Percentiles rank a stretch among this genome's conserved stretches.
These are phyloP conservation scores for Actinomucor elegans DNA, from an alignment of 371 early-diverging fungal species.

Conservation along the genomic window DNA sequence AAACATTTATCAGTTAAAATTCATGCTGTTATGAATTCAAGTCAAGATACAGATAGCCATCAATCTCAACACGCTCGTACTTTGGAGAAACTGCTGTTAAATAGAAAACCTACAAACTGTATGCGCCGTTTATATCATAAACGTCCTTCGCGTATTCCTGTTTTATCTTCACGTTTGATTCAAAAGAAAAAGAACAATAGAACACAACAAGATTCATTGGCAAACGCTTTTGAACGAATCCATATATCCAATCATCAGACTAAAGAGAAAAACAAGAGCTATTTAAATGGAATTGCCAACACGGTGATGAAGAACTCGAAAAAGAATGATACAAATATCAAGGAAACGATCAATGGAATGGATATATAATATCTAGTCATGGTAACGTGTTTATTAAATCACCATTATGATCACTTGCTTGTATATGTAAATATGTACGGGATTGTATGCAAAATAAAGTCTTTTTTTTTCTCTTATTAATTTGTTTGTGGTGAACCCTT, in stretches of 20 bases:
- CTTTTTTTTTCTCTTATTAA: neutral
- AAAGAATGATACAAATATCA: neutral
- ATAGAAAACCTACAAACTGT: too few relatives aligned
- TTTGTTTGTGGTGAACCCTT: neutral
- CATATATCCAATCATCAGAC: neutral
- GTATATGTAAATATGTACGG: neutral
- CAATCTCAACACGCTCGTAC: neutral
- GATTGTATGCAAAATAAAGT: neutral
- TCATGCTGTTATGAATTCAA: neutral
- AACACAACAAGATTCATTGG: too few relatives aligned
- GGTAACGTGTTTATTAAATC: too few relatives aligned
- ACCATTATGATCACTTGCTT: too few relatives aligned
- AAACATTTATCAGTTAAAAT: constrained; percentile 1
- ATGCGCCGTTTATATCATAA: neutral
- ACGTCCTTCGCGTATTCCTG: constrained; percentile 7
- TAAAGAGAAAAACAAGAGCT: neutral
- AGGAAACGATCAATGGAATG: constrained; percentile 1
- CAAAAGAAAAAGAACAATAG: neutral
- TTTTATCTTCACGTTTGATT: constrained; percentile 5
- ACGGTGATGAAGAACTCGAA: neutral
- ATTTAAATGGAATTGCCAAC: neutral
- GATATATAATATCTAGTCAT: too few relatives aligned
- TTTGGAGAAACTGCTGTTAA: neutral
- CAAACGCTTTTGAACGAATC: too few relatives aligned
- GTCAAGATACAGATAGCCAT: too few relatives aligned